Evolutionary conservation across 2,329 filamentous ascomycete genomes (phyloP).

Genomic region (Arachnomyces sp.): DNA sequence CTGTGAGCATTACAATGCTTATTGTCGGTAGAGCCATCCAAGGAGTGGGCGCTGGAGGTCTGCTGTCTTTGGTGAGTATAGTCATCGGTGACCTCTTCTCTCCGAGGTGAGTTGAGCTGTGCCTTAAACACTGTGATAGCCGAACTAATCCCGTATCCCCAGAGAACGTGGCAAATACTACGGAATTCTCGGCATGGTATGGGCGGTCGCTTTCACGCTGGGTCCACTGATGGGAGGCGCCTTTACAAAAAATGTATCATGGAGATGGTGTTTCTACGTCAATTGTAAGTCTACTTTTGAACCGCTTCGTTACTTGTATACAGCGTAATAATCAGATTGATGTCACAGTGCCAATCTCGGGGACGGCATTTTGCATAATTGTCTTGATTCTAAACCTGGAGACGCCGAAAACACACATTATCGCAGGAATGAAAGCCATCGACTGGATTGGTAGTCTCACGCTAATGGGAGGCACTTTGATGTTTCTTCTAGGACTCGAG

Average conservation of each 20-base stretch:
- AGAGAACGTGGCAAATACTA: slow-evolving; percentile 54
- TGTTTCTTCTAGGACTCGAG: slow-evolving; percentile 80
- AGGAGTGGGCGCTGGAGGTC: slow-evolving; percentile 56
- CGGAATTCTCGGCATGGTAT: slow-evolving; percentile 55
- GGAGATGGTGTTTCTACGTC: slow-evolving; percentile 57
- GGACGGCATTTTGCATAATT: slow-evolving; percentile 51
- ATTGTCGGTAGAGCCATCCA: slow-evolving; percentile 56
- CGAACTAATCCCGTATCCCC: too few species aligned
- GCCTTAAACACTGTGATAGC: not conserved
- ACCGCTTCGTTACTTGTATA: too few species aligned
- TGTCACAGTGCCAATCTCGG: slow-evolving; percentile 48
- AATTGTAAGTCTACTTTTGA: slow-evolving; percentile 47
- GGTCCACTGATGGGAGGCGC: slow-evolving; percentile 57
- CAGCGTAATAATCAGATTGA: too few species aligned
- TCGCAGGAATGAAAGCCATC: slow-evolving; percentile 52
- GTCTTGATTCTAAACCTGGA: slow-evolving; percentile 55
- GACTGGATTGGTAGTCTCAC: slow-evolving; percentile 57
- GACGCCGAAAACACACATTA: slow-evolving; percentile 52
- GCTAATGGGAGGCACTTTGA: slow-evolving; percentile 70
- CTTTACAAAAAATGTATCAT: slow-evolving; percentile 52
- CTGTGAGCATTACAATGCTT: slow-evolving; percentile 54
- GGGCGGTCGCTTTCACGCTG: slow-evolving; percentile 53
- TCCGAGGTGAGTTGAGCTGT: slow-evolving; percentile 35
- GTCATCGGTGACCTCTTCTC: slow-evolving; percentile 58
- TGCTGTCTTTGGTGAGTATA: slow-evolving; percentile 57